Conservation (phyloP, 2,329 filamentous ascomycete species). For the Dactylonectria macrodidyma region DNA sequence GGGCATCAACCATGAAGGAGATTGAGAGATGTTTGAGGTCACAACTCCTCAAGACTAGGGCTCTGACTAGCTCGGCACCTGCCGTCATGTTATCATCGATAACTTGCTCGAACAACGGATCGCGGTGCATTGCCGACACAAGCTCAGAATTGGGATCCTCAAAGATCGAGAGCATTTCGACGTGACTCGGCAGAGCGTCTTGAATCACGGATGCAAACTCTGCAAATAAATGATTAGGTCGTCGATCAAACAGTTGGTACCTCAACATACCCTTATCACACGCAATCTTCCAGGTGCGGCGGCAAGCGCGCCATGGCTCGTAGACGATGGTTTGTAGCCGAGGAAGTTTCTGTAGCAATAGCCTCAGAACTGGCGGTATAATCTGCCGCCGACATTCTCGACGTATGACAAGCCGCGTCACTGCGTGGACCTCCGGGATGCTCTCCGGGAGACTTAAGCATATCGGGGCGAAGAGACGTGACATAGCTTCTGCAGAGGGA, state of each 20-base stretch:
- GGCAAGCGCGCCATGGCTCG: slow-evolving; percentile 27
- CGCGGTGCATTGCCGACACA: slow-evolving; percentile 17
- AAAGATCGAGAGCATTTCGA: slow-evolving; percentile 26
- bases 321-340: slow-evolving; percentile 30
- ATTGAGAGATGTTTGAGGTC: slow-evolving; percentile 27
- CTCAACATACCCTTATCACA: slow-evolving; percentile 27
- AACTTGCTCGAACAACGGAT: slow-evolving; percentile 3
- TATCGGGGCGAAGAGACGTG: neutral
- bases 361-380: slow-evolving; percentile 12
- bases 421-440: slow-evolving; percentile 27
- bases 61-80: slow-evolving; percentile 12
- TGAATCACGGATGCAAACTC: slow-evolving; percentile 19
- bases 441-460: slow-evolving; percentile 5
- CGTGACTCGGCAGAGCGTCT: slow-evolving; percentile 20
- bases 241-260: slow-evolving; percentile 22
- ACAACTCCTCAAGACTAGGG: slow-evolving; percentile 22
- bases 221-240: slow-evolving; percentile 21
- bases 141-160: slow-evolving; percentile 25
- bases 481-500: slow-evolving; percentile 13
- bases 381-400: slow-evolving; percentile 31
- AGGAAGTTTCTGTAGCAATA: slow-evolving; percentile 27
- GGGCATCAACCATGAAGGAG: slow-evolving; percentile 26
- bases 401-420: slow-evolving; percentile 29
- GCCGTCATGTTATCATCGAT: slow-evolving; percentile 17
- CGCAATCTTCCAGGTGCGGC: slow-evolving; percentile 15